Percentiles rank a stretch among this genome's conserved stretches.
Evolutionary conservation across 2,329 filamentous ascomycete genomes (phyloP).

Genomic region (Seiridium unicorne): DNA sequence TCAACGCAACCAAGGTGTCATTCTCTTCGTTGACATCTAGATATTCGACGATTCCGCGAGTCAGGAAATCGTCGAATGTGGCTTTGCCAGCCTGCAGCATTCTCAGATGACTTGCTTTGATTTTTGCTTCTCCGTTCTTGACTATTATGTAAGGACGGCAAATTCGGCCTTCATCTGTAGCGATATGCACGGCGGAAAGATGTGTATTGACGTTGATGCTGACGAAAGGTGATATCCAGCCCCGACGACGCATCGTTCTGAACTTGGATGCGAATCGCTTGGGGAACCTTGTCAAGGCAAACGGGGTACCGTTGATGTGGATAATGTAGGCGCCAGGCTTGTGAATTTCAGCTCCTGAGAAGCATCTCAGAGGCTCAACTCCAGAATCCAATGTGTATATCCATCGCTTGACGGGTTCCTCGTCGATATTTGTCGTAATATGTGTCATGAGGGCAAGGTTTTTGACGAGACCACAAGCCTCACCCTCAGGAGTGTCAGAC

Average conservation of each 20-base stretch:
- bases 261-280: constrained; percentile 85
- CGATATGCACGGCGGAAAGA: constrained; percentile 88
- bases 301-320: constrained; percentile 92
- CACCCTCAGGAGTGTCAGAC: constrained; percentile 96
- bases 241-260: constrained; percentile 81
- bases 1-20: constrained; percentile 88
- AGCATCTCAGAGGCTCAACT: constrained; percentile 70
- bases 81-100: constrained; percentile 79
- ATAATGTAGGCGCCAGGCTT: constrained; percentile 81
- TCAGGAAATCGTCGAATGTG: constrained; percentile 92
- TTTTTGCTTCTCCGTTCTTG: constrained; percentile 79
- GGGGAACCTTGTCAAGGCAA: constrained; percentile 81
- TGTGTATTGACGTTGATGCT: constrained; percentile 96
- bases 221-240: constrained; percentile 92
- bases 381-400: constrained; percentile 85
- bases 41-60: constrained; percentile 88
- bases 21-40: constrained; percentile 98
- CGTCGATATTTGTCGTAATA: constrained; percentile 94
- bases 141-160: constrained; percentile 96
- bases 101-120: constrained; percentile 75
- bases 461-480: constrained; percentile 96
- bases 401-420: constrained; percentile 82
- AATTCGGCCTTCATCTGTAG: constrained; percentile 94
- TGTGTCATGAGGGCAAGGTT: constrained; percentile 99
- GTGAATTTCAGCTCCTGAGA: constrained; percentile 81